phyloP scores from a whole-genome alignment of 2,329 filamentous ascomycete genomes.

The Chrysoporthe deuterocubensis region DNA sequence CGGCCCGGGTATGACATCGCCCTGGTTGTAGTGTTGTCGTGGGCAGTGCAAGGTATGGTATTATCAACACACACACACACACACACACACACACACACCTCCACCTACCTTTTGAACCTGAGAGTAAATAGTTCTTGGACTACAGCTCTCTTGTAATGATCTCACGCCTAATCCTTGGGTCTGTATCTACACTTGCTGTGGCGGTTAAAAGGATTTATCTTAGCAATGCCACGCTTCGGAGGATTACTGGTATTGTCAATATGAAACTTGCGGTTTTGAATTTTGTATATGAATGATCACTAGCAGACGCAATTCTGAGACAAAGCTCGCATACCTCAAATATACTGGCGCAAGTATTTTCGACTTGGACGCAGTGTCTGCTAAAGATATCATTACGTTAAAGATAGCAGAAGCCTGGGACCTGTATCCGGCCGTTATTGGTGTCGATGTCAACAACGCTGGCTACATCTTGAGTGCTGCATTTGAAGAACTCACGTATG shows the following conservation, averaged over 20 bases:
- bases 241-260: too few relatives aligned
- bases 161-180: too few relatives aligned
- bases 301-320: conserved; percentile 43
- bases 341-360: conserved; percentile 38
- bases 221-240: too few relatives aligned
- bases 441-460: conserved; percentile 27
- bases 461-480: conserved; percentile 36
- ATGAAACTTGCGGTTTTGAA: too few relatives aligned
- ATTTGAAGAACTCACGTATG: conserved; percentile 37
- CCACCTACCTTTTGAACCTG: too few relatives aligned
- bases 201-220: too few relatives aligned
- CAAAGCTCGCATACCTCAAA: conserved; percentile 42
- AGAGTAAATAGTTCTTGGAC: too few relatives aligned
- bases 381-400: conserved; percentile 29
- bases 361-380: conserved; percentile 36
- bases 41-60: too few relatives aligned
- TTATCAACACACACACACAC: too few relatives aligned
- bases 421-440: conserved; percentile 25
- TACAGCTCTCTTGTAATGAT: too few relatives aligned
- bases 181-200: too few relatives aligned
- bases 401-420: conserved; percentile 32
- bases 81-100: too few relatives aligned
- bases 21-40: conserved; percentile 7
- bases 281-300: conserved; percentile 34
- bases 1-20: conserved; percentile 31